These are phyloP conservation scores for Paraphysoderma sedebokerense DNA, from an alignment of 371 early-diverging fungal genomes.

Conservation along the genomic window DNA sequence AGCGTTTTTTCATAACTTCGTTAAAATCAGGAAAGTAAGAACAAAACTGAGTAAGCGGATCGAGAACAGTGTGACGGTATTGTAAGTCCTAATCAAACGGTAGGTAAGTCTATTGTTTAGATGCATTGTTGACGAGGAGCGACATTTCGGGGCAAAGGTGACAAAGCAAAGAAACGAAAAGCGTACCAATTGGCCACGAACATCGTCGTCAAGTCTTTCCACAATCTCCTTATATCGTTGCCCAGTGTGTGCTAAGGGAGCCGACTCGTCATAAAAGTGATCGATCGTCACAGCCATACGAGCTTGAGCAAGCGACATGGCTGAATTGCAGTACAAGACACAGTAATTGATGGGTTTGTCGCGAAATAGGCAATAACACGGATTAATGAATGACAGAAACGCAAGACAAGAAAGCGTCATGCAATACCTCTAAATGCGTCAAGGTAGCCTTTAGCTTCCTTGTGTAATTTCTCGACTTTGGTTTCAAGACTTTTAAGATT, in stretches of 20 bases:
- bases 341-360: not conserved
- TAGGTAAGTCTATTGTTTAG: not conserved
- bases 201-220: conserved; percentile 59
- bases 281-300: conserved; percentile 62
- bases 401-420: conserved; percentile 9
- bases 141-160: too few relatives aligned
- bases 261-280: conserved; percentile 40
- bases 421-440: conserved; percentile 55
- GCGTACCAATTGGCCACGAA: conserved; percentile 45
- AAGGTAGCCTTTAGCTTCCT: conserved; percentile 85
- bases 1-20: conserved; percentile 70
- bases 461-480: conserved; percentile 67
- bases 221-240: conserved; percentile 54
- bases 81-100: conserved; percentile 34
- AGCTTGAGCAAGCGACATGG: conserved; percentile 65
- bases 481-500: conserved; percentile 47
- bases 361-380: not conserved
- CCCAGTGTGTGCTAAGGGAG: conserved; percentile 25
- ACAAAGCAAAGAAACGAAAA: too few relatives aligned
- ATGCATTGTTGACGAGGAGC: too few relatives aligned
- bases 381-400: conserved; percentile 7
- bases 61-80: conserved; percentile 65
- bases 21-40: conserved; percentile 84
- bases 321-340: conserved; percentile 10
- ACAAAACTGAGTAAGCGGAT: conserved; percentile 68